Evolutionary conservation across 2,329 filamentous ascomycete species (phyloP).

Genomic region (Ilyonectria sp.): DNA sequence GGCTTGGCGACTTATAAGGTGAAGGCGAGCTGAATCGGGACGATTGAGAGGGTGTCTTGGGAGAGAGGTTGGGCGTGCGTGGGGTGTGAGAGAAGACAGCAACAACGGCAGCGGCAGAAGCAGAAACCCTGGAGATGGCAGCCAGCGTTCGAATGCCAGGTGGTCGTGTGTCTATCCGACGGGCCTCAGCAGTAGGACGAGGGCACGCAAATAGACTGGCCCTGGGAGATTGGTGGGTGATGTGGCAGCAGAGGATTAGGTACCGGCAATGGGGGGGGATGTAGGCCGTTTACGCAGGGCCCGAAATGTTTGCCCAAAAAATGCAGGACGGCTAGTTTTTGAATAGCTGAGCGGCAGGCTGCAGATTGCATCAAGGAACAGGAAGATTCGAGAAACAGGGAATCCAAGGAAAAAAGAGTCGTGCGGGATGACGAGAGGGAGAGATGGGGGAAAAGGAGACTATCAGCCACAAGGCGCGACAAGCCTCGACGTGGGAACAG

Average conservation of each 20-base stretch:
- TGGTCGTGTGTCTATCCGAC: conserved; percentile 38
- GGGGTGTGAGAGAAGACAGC: conserved; percentile 33
- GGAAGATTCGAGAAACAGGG: background rate
- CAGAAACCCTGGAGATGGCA: conserved; percentile 28
- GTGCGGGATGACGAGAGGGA: conserved; percentile 18
- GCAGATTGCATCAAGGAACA: conserved; percentile 26
- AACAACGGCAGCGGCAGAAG: conserved; percentile 16
- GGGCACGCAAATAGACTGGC: conserved; percentile 36
- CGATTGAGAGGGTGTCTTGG: conserved; percentile 29
- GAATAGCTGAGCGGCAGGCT: conserved; percentile 29
- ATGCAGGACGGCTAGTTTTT: conserved; percentile 32
- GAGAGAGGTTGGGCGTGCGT: conserved; percentile 35
- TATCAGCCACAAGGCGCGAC: conserved; percentile 41
- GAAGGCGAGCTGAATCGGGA: conserved; percentile 23
- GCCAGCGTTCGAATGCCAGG: conserved; percentile 32
- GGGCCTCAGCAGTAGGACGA: conserved; percentile 43
- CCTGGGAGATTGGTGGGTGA: conserved; percentile 41
- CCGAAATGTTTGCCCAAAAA: conserved; percentile 38
- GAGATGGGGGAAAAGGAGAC: conserved; percentile 16
- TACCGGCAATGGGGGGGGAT: conserved; percentile 37
- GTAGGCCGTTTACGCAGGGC: conserved; percentile 35
- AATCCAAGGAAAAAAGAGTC: conserved; percentile 19
- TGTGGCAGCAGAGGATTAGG: conserved; percentile 50
- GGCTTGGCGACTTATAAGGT: conserved; percentile 40
- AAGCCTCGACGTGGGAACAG: conserved; percentile 41